Evolutionary conservation across 352 stramenopile species (phyloP), one percentile per base, ranked within the genome.

Genomic region (Phytophthora foliorum): DNA sequence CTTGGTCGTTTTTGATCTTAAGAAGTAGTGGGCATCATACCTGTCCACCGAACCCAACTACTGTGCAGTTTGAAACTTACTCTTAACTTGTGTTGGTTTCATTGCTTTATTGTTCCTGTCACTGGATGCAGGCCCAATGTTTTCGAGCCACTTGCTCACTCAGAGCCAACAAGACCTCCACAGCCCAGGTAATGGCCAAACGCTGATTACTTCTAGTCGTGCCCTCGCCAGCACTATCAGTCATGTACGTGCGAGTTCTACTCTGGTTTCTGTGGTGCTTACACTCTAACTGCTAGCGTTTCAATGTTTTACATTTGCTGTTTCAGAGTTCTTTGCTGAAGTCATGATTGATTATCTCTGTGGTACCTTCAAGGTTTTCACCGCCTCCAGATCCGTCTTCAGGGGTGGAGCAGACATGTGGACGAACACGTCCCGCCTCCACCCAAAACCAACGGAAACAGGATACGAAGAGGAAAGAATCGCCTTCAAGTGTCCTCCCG

Each of bases 21-120:
- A 61, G n/a, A 13, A 41, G n/a, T 3, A 16, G 16, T n/a, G 14
- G 13, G 0, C 13, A 19, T n/a, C 14, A 42, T n/a, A 17, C 19
- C 14, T 19, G 19, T n/a, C 13, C 7, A 42, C 39, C n/a, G 4
- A 17, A 44, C 5, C 17, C 38, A 2, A n/a, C 10, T 17, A 6
- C 5, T 19, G 1, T 34, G 38, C 59, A 59, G 34, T 0, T 10
- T 62, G 46, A 29, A 61, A 34, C 22, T 11, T 59, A 8, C 7
- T 34, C 29, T 41, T 66, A 66, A 61, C 46, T 46, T 48, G 25
- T 66, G 13, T 53, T 65, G 38, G 41, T 21, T 19, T 58, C 29
- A 46, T 45, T 54, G 38, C 63, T 29, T 57, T 24, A 3, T 21
- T 57, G 36, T 36, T 55, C 16, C 6, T 17, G 39, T 11, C 27